Evolutionary conservation across 163 green algal species (phyloP).

Genomic region (Trebouxia gelatinosa): DNA sequence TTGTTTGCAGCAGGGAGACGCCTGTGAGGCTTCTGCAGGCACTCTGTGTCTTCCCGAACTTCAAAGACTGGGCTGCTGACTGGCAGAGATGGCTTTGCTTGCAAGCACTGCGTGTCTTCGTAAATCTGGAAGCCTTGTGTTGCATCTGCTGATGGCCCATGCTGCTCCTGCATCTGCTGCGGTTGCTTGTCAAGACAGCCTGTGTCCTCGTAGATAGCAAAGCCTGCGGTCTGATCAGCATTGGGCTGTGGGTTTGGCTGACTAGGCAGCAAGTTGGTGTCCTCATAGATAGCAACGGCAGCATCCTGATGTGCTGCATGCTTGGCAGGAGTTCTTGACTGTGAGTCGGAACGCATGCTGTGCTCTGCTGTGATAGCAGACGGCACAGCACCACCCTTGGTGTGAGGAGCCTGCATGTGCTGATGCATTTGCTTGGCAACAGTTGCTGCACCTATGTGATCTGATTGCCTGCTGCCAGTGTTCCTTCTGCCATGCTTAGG

Average conservation of each 20-base stretch:
- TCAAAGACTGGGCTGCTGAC: too few relatives aligned
- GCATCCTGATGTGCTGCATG: not conserved
- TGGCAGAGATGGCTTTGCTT: not conserved
- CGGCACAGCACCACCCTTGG: too few relatives aligned
- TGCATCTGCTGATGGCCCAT: not conserved
- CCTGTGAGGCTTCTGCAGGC: conserved; percentile 17
- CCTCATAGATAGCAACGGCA: conserved; percentile 10
- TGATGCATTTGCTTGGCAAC: too few relatives aligned
- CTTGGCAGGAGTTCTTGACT: too few relatives aligned
- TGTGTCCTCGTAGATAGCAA: conserved; percentile 55
- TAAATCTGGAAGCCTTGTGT: not conserved
- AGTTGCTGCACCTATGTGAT: too few relatives aligned
- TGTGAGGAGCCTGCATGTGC: too few relatives aligned
- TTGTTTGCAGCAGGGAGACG: not conserved
- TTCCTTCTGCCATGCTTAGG: not conserved
- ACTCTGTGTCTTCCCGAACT: conserved; percentile 48
- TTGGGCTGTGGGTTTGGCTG: not conserved
- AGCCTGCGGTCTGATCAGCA: not conserved
- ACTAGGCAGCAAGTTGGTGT: not conserved
- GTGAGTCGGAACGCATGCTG: too few relatives aligned
- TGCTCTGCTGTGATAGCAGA: too few relatives aligned
- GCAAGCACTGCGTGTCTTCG: conserved; percentile 37
- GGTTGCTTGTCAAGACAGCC: too few relatives aligned
- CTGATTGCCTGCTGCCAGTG: not conserved
- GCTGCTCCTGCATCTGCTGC: conserved; percentile 35